Conservation (phyloP, 2,329 filamentous ascomycete genomes). For the Fonsecaea monophora region DNA sequence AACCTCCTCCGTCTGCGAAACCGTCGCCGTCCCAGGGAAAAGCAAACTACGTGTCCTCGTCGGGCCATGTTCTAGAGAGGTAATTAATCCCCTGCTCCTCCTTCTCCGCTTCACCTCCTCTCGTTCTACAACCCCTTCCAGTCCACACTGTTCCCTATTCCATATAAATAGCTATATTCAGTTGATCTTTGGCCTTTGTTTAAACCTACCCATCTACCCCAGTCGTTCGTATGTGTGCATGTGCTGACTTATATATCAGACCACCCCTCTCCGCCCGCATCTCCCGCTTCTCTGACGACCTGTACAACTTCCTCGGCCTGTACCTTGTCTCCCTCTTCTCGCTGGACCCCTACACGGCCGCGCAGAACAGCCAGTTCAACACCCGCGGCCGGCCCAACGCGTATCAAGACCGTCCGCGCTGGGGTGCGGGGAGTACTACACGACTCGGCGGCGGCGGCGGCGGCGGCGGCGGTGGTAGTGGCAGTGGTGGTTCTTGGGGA, state of each 20-base stretch:
- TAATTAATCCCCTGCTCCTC: conserved; percentile 13
- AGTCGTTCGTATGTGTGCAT: too few species aligned
- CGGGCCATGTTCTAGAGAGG: conserved; percentile 37
- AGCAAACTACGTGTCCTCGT: conserved; percentile 35
- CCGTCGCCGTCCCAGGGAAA: conserved; percentile 6
- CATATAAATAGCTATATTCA: too few species aligned
- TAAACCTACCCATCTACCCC: too few species aligned
- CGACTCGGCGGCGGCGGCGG: conserved; percentile 36
- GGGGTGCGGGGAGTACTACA: conserved; percentile 34
- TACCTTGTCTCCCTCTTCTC: conserved; percentile 58
- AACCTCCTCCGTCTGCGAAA: conserved; percentile 9
- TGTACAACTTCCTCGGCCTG: conserved; percentile 57
- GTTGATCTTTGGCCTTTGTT: too few species aligned
- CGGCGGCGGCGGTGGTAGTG: conserved; percentile 42
- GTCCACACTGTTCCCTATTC: too few species aligned
- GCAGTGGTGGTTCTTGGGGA: conserved; percentile 40
- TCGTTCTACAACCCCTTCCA: background rate
- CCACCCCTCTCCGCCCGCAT: conserved; percentile 55
- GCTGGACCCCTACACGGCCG: conserved; percentile 55
- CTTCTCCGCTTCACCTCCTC: background rate
- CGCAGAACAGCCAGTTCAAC: conserved; percentile 56
- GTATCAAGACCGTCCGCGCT: conserved; percentile 42
- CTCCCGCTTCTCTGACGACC: conserved; percentile 49
- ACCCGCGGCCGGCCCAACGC: conserved; percentile 44
- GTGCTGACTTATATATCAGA: conserved; percentile 39